A percentile compares a stretch with the other conserved stretches of the same genome.
Evolutionary conservation across 257 asterid species (phyloP).

Genomic region (Verbena officinalis): DNA sequence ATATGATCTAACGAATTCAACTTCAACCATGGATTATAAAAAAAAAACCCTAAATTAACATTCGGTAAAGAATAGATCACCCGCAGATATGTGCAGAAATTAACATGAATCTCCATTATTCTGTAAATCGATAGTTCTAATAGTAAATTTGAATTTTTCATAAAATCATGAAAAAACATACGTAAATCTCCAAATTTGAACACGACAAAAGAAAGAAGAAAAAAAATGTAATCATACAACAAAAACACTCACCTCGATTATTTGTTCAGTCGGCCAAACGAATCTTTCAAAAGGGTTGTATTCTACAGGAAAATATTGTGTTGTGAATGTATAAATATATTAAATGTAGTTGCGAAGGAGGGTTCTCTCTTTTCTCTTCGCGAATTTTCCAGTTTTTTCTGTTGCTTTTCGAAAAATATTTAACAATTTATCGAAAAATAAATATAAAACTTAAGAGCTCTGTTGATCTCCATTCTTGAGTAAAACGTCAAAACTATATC

Average conservation of each 20-base stretch:
- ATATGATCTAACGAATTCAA: background rate
- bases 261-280: constrained; percentile 23
- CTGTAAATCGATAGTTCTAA: background rate
- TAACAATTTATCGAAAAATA: background rate
- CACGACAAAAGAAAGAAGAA: constrained; percentile 1
- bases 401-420: background rate
- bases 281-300: background rate
- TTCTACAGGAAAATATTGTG: background rate
- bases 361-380: constrained; percentile 24
- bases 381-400: constrained; percentile 35
- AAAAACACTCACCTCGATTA: constrained; percentile 21
- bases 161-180: background rate
- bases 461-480: too few relatives aligned
- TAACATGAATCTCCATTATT: background rate
- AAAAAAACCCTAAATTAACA: constrained; percentile 26
- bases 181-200: constrained; percentile 2
- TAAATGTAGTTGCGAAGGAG: background rate
- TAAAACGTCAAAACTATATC: too few relatives aligned
- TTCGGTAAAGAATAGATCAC: background rate
- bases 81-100: background rate
- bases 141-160: background rate
- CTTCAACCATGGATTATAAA: background rate
- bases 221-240: background rate
- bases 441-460: too few relatives aligned
- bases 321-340: background rate